Evolutionary conservation across 257 asterid genomes (phyloP).

Genomic region (Solanum lignicaule): DNA sequence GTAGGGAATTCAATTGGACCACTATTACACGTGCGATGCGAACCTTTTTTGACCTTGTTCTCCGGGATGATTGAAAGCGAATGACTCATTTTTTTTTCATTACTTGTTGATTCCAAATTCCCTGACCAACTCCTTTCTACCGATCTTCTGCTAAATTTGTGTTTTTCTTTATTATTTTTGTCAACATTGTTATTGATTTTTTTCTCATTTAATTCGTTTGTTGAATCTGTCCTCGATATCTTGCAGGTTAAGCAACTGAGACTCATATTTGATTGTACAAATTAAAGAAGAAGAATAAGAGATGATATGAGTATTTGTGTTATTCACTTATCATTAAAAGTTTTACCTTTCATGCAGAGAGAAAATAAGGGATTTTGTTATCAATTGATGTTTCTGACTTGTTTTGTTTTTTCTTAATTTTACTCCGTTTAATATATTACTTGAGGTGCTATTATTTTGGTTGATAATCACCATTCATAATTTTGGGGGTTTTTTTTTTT

Average conservation of each 20-base stretch:
- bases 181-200: background rate
- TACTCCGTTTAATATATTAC: background rate
- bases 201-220: background rate
- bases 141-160: conserved; percentile 1
- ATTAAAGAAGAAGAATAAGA: background rate
- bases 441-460: background rate
- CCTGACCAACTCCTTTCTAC: conserved; percentile 39
- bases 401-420: background rate
- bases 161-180: background rate
- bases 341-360: background rate
- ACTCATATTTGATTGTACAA: conserved; percentile 1
- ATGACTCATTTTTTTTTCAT: background rate
- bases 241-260: conserved; percentile 12
- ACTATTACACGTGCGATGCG: background rate
- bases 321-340: background rate
- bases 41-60: background rate
- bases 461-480: background rate
- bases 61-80: background rate
- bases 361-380: background rate
- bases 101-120: conserved; percentile 6
- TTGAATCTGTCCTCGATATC: conserved; percentile 8
- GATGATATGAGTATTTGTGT: background rate
- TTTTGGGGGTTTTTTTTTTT: background rate
- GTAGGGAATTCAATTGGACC: background rate
- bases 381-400: background rate